Evolutionary conservation across 2,329 filamentous ascomycete genomes (phyloP), one percentile per base, ranked within the genome.

Genomic region (Beauveria pseudobassiana): DNA sequence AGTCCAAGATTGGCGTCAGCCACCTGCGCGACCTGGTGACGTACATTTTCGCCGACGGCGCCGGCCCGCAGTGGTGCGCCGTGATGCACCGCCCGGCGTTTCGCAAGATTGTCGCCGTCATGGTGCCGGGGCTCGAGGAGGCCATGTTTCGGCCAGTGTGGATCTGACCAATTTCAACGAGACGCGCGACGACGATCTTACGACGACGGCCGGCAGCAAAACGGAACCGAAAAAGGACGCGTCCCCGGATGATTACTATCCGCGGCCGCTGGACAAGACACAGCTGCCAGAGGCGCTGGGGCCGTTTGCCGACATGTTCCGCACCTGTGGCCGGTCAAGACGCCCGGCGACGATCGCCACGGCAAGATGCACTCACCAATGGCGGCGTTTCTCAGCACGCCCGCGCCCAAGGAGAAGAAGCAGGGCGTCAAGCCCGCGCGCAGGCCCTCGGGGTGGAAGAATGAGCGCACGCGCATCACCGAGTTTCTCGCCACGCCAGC

Each of bases 51-150:
- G 84, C 87, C 64, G 86, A 89, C 69, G 86, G 86, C 14, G 70
- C 80, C 1, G 80, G 83, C 2, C 87, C 87, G 16, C 83, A 87
- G 67, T 89, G 87, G 84, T 79, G 89, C 50, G 80, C 82, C 50
- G 80, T 89, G 54, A 78, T 78, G 63, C 82, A 89, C 68, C 80
- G 87, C 51, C 81, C 83, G 6, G 79, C 86, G 63, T 86, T 89
- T 67, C 78, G 85, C 65, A 96, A 95, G 75, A 88, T 96, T 34
- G 93, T 98, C 34, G 84, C 90, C 46, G 78, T 99, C 66, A 93
- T 97, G 89, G 87, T 97, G 12, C 95, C 95, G 12, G 95, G 95
- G 0, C 77, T 99, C 26, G 93, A 98, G 71, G 84, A 91, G 69
- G 89, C 86, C 64, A 95, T 98, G 89, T 96, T 98, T 76, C 85